Evolutionary conservation across 306 rosid genomes (phyloP).

Genomic region (Pterocarpus macrocarpus): DNA sequence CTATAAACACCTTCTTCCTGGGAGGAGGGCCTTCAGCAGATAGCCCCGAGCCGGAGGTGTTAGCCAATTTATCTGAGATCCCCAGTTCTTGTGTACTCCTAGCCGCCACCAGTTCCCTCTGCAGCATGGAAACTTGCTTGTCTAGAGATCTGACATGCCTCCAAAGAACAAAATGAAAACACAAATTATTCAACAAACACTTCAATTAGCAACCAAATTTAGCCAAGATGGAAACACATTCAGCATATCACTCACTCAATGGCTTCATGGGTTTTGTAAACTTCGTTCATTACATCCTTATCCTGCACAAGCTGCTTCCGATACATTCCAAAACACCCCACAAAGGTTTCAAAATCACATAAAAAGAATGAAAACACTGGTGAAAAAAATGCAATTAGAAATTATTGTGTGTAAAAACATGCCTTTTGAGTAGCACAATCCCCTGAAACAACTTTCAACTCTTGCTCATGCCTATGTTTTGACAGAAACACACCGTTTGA

Average conservation of each 20-base stretch:
- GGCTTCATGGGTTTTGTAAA: slow-evolving; percentile 85
- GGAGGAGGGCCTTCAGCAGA: slow-evolving; percentile 41
- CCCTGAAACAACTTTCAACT: slow-evolving; percentile 74
- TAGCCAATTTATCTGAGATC: slow-evolving; percentile 50
- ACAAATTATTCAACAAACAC: slow-evolving; percentile 28
- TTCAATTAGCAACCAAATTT: slow-evolving; percentile 39
- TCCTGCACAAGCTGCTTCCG: slow-evolving; percentile 59
- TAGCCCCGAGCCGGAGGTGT: slow-evolving; percentile 6
- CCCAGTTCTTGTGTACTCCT: slow-evolving; percentile 69
- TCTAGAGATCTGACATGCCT: slow-evolving; percentile 75
- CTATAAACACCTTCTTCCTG: slow-evolving; percentile 80
- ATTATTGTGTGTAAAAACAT: neutral
- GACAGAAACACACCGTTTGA: slow-evolving; percentile 69
- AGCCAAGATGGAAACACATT: slow-evolving; percentile 25
- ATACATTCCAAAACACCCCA: slow-evolving; percentile 8
- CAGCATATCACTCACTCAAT: slow-evolving; percentile 75
- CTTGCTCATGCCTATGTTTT: slow-evolving; percentile 70
- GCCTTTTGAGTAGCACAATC: slow-evolving; percentile 70
- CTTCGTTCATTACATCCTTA: slow-evolving; percentile 66
- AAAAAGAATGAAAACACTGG: too few relatives aligned
- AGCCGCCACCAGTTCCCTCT: slow-evolving; percentile 82
- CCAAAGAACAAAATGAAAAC: slow-evolving; percentile 43
- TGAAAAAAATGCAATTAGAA: neutral
- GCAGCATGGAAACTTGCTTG: slow-evolving; percentile 85
- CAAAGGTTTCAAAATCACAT: too few relatives aligned